These are phyloP conservation scores for Thraustochytrium striatum DNA, from an alignment of 352 stramenopile species.

Conservation along the genomic window DNA sequence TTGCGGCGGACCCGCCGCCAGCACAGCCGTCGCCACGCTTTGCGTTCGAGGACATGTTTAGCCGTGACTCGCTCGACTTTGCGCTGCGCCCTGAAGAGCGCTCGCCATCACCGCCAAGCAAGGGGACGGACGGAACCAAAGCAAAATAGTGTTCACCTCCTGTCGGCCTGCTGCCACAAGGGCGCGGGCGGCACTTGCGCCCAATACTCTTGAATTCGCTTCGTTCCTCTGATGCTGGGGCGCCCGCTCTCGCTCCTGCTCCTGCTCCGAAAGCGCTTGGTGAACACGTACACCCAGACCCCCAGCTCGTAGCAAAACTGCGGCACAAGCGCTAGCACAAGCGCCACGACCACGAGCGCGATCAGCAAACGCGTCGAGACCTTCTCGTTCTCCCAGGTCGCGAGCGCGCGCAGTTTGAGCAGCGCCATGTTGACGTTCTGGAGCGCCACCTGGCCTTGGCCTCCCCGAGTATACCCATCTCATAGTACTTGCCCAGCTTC, in stretches of 20 bases:
- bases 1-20: not conserved
- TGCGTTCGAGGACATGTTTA: conserved; percentile 42
- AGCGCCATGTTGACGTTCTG: conserved; percentile 12
- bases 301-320: conserved; percentile 17
- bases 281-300: conserved; percentile 43
- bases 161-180: conserved; percentile 26
- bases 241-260: not conserved
- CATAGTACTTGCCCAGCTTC: conserved; percentile 32
- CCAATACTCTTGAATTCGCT: too few species aligned
- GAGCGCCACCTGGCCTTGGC: conserved; percentile 2
- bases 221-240: not conserved
- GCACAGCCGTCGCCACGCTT: conserved; percentile 4
- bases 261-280: conserved; percentile 33
- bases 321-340: not conserved
- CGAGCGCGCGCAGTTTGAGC: not conserved
- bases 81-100: too few species aligned
- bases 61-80: conserved; percentile 39
- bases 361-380: not conserved
- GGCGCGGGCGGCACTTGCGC: conserved; percentile 20
- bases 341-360: not conserved
- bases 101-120: too few species aligned
- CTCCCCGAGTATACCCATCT: too few species aligned
- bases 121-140: too few species aligned
- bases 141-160: too few species aligned
- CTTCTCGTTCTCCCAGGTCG: conserved; percentile 38